phyloP scores from a whole-genome alignment of 2,329 filamentous ascomycete genomes.

The Tolypocladium pustulatum region DNA sequence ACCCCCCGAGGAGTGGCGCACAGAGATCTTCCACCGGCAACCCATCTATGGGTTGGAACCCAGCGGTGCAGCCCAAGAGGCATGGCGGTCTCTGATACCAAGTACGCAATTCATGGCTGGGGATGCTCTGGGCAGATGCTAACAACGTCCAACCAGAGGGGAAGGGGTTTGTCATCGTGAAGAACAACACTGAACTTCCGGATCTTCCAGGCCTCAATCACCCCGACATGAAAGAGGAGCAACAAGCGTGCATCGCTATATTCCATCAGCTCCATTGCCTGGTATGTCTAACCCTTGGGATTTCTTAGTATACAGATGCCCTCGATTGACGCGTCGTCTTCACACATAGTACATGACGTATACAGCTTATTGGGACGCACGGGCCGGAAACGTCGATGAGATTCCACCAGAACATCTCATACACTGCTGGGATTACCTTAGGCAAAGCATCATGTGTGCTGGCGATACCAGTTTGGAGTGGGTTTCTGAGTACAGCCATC shows the following conservation, averaged over 20 bases:
- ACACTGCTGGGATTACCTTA: conserved; percentile 38
- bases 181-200: conserved; percentile 1
- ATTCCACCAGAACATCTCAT: conserved; percentile 25
- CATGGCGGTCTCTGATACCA: conserved; percentile 5
- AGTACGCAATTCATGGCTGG: background rate
- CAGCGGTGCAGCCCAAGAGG: background rate
- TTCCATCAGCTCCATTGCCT: conserved; percentile 4
- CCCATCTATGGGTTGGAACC: conserved; percentile 1
- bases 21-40: conserved; percentile 3
- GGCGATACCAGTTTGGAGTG: conserved; percentile 35
- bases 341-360: conserved; percentile 4
- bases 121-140: background rate
- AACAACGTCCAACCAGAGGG: background rate
- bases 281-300: background rate
- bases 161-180: conserved; percentile 5
- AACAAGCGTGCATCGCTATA: conserved; percentile 3
- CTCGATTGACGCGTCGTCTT: too few relatives aligned
- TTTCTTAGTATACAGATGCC: too few relatives aligned
- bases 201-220: conserved; percentile 2
- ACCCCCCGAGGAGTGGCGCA: conserved; percentile 5
- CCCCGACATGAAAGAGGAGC: background rate
- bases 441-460: conserved; percentile 34
- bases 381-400: conserved; percentile 7
- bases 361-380: conserved; percentile 4
- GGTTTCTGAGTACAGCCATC: conserved; percentile 7